These are phyloP conservation scores for Penicillium brasilianum DNA, from an alignment of 2,329 filamentous ascomycete genomes.

Conservation along the genomic window DNA sequence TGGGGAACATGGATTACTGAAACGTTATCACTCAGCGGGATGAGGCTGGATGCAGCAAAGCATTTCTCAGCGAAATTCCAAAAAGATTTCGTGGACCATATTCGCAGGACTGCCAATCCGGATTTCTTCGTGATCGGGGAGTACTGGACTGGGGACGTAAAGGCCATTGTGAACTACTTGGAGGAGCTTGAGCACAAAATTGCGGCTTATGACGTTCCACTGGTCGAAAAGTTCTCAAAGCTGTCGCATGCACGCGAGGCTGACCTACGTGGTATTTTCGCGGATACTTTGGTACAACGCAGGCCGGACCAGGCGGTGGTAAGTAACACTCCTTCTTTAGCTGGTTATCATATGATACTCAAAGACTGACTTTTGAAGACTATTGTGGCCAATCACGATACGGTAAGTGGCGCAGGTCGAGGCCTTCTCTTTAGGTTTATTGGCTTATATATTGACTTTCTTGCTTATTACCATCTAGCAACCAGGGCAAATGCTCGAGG, in stretches of 20 bases:
- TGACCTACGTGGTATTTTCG: conserved; percentile 69
- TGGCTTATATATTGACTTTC: neutral
- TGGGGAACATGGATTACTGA: conserved; percentile 72
- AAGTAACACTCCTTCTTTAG: conserved; percentile 12
- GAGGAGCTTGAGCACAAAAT: conserved; percentile 63
- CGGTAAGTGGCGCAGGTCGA: conserved; percentile 20
- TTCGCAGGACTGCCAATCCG: conserved; percentile 58
- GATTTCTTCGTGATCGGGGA: conserved; percentile 71
- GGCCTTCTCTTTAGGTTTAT: neutral
- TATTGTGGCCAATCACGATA: conserved; percentile 31
- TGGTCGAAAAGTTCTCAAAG: conserved; percentile 70
- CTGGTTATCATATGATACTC: neutral
- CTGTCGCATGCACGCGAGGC: conserved; percentile 61
- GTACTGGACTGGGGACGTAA: conserved; percentile 67
- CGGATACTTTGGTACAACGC: conserved; percentile 61
- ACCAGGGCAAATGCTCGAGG: conserved; percentile 66
- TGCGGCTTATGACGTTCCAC: conserved; percentile 68
- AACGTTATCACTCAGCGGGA: conserved; percentile 65
- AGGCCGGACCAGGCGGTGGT: conserved; percentile 57
- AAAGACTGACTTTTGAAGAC: conserved; percentile 22
- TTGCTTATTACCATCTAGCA: conserved; percentile 50
- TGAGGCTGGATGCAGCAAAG: conserved; percentile 74
- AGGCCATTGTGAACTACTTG: conserved; percentile 63
- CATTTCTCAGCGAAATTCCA: conserved; percentile 73
- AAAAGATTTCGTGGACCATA: conserved; percentile 64